These are phyloP conservation scores for Butyriboletus loyo DNA, from an alignment of 768 basidiomycete genomes.

Conservation along the genomic window DNA sequence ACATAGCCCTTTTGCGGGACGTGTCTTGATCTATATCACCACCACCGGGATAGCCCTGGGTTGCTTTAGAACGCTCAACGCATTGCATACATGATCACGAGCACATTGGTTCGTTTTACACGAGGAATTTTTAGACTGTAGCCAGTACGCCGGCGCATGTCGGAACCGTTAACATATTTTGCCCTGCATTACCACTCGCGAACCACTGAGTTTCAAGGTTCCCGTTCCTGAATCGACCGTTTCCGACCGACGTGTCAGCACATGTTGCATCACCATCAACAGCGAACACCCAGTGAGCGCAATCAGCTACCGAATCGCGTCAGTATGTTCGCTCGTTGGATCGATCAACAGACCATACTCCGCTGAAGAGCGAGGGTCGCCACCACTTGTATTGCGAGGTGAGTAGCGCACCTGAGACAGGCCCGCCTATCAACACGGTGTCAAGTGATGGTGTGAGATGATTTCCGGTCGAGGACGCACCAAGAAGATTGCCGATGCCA, in stretches of 20 bases:
- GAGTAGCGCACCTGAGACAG: constrained; percentile 54
- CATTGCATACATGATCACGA: constrained; percentile 41
- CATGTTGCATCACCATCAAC: constrained; percentile 6
- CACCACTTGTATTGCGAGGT: constrained; percentile 53
- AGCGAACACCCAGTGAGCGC: constrained; percentile 2
- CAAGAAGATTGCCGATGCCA: constrained; percentile 20
- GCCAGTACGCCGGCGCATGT: no score
- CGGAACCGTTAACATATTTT: no score
- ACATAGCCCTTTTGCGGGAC: constrained; percentile 45
- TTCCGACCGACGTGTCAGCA: constrained; percentile 3
- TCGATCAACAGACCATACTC: constrained; percentile 22
- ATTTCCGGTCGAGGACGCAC: constrained; percentile 9
- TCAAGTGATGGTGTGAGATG: neutral
- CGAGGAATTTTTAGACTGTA: neutral
- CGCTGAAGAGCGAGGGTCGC: constrained; percentile 50
- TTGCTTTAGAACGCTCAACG: constrained; percentile 60
- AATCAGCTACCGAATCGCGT: constrained; percentile 6
- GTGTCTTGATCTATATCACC: constrained; percentile 58
- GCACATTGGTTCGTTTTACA: neutral
- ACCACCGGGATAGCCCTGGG: constrained; percentile 49
- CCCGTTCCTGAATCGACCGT: neutral
- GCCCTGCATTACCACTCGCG: neutral
- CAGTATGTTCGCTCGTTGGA: neutral
- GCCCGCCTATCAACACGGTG: constrained; percentile 40
- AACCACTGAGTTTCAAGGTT: neutral